A percentile compares a stretch with the other conserved stretches of the same genome.
Evolutionary conservation across 2,329 filamentous ascomycete species (phyloP).

Genomic region (Claviceps sp.): DNA sequence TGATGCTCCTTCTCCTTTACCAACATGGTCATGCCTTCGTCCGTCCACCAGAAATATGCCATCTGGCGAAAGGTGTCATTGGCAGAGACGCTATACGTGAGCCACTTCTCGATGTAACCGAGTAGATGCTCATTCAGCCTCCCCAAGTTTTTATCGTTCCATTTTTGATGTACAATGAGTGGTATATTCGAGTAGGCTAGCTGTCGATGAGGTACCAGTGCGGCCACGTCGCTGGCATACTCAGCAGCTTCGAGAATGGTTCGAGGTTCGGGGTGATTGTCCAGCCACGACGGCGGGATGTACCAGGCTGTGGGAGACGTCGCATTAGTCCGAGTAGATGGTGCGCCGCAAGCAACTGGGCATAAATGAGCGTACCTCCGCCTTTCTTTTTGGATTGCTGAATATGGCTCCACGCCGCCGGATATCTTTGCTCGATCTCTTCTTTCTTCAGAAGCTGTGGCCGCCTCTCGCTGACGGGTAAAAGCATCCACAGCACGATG

Average conservation of each 20-base stretch:
- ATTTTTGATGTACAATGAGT: slow-evolving; percentile 13
- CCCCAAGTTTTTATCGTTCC: slow-evolving; percentile 7
- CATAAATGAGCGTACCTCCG: slow-evolving; percentile 7
- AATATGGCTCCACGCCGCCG: slow-evolving; percentile 11
- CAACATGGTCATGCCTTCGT: slow-evolving; percentile 10
- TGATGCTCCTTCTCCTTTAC: slow-evolving; percentile 10
- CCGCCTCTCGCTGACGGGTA: neutral
- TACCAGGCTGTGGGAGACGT: slow-evolving; percentile 10
- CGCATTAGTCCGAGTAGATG: neutral
- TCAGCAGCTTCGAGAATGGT: slow-evolving; percentile 12
- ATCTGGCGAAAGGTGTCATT: slow-evolving; percentile 7
- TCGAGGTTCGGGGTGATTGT: slow-evolving; percentile 5
- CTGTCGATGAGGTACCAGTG: slow-evolving; percentile 5
- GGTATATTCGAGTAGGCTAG: slow-evolving; percentile 13
- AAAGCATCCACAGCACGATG: slow-evolving; percentile 3
- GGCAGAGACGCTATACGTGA: slow-evolving; percentile 6
- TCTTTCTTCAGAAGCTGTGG: neutral
- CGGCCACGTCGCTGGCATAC: slow-evolving; percentile 10
- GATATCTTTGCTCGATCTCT: slow-evolving; percentile 5
- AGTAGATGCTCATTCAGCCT: slow-evolving; percentile 10
- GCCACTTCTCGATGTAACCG: slow-evolving; percentile 12
- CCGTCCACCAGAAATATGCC: slow-evolving; percentile 15
- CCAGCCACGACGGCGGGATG: slow-evolving; percentile 11
- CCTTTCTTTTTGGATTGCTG: slow-evolving; percentile 8
- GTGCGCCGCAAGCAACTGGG: neutral